Evolutionary conservation across 23 red algal genomes (phyloP).

Genomic region (Chondrus crispus): DNA sequence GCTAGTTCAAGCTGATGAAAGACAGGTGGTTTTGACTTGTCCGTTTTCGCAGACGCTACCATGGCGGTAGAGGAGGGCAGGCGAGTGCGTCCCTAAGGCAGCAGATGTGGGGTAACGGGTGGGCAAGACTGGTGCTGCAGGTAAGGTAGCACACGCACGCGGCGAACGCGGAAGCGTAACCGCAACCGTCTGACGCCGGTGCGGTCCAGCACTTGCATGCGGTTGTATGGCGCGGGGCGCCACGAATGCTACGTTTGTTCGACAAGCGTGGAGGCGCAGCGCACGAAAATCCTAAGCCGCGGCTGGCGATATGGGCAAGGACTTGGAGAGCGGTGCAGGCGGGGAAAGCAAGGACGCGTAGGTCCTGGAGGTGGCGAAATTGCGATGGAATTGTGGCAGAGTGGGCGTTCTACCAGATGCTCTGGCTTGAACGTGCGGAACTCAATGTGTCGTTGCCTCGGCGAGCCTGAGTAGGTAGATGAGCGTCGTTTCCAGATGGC

Average conservation of each 20-base stretch:
- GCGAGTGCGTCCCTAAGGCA: not conserved
- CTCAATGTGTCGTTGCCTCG: no score
- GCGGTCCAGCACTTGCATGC: not conserved
- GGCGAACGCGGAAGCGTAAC: not conserved
- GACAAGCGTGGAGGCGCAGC: not conserved
- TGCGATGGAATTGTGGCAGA: no score
- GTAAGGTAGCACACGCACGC: not conserved
- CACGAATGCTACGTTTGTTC: not conserved
- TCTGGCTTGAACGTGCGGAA: no score
- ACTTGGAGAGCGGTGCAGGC: not conserved
- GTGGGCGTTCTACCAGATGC: no score
- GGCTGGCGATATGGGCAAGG: not conserved
- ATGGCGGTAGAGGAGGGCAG: not conserved
- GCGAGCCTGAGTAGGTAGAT: no score
- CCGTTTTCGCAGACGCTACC: constrained; percentile 48
- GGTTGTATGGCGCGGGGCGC: not conserved
- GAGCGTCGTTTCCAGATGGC: no score
- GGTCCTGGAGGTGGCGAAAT: no score
- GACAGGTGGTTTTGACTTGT: constrained; percentile 30
- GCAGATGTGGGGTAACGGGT: not conserved
- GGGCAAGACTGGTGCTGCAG: not conserved
- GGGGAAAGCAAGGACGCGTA: no score
- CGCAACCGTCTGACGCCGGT: constrained; percentile 5
- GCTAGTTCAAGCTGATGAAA: constrained; percentile 51
- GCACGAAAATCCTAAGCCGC: not conserved